A percentile compares a stretch with the other conserved stretches of the same genome.
Evolutionary conservation across 352 stramenopile species (phyloP).

Genomic region (Thraustochytrium sp.): DNA sequence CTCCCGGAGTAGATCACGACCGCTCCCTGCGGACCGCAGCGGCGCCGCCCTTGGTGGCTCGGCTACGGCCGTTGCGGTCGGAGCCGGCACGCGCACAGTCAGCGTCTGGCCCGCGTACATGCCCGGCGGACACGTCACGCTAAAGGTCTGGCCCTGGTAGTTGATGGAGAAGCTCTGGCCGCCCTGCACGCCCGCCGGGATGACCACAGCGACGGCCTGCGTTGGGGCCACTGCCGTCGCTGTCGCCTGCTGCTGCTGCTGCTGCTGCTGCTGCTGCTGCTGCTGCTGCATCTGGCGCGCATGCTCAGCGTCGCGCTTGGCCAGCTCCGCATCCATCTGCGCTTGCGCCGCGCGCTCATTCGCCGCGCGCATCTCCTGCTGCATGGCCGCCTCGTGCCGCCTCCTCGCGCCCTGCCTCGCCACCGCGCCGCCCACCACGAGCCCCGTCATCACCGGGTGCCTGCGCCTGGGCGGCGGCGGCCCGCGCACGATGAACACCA

Average conservation of each 20-base stretch:
- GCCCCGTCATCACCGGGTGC: slow-evolving; percentile 19
- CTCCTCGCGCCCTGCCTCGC: neutral
- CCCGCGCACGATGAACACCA: slow-evolving; percentile 10
- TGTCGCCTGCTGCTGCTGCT: neutral
- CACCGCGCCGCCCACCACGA: neutral
- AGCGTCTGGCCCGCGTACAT: neutral
- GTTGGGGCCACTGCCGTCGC: neutral
- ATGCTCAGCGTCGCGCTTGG: neutral
- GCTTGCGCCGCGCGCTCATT: neutral
- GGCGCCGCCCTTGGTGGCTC: neutral
- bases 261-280: neutral
- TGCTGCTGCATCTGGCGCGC: neutral
- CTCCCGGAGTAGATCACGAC: neutral
- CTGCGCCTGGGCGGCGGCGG: neutral
- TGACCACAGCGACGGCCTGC: neutral
- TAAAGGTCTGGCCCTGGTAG: slow-evolving; percentile 1
- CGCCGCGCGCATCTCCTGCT: neutral
- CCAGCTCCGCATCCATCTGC: neutral
- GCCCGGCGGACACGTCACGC: slow-evolving; percentile 6
- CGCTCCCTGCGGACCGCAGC: neutral
- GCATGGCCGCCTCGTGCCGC: neutral
- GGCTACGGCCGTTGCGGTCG: neutral
- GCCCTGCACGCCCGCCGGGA: neutral
- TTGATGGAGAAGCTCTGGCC: neutral
- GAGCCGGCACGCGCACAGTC: neutral